Conservation (phyloP, 2,329 filamentous ascomycete species). For the Penicillium rolfsii region DNA sequence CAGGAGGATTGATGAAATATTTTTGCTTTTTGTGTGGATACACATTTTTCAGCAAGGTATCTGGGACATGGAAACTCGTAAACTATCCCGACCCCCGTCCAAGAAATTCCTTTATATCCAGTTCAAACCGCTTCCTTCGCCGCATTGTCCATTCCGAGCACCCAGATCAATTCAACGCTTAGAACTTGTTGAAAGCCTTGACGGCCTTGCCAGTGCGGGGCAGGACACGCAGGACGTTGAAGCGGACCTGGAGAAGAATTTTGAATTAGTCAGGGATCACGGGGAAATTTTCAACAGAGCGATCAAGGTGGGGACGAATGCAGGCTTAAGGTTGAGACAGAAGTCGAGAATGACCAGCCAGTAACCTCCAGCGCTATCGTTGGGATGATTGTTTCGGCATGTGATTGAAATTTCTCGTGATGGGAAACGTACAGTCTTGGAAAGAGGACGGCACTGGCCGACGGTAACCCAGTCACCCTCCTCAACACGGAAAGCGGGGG, state of each 20-base stretch:
- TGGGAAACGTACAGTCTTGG: conserved; percentile 87
- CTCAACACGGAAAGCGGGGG: conserved; percentile 99
- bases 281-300: neutral
- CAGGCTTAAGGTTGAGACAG: neutral
- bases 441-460: conserved; percentile 98
- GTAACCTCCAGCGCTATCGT: neutral
- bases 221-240: conserved; percentile 99
- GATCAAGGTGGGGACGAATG: neutral
- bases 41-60: conserved; percentile 46
- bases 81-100: conserved; percentile 43
- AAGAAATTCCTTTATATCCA: conserved; percentile 44
- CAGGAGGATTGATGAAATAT: conserved; percentile 40
- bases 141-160: conserved; percentile 37
- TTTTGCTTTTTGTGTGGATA: conserved; percentile 47
- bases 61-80: conserved; percentile 47
- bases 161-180: conserved; percentile 52
- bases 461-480: conserved; percentile 99
- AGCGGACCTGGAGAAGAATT: conserved; percentile 71
- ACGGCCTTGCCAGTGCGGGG: conserved; percentile 95
- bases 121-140: conserved; percentile 44
- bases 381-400: neutral
- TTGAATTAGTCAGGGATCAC: conserved; percentile 23
- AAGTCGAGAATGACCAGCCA: neutral
- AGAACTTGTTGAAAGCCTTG: conserved; percentile 99
- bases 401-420: neutral